phyloP scores from a whole-genome alignment of 768 basidiomycete genomes.

The Filobasidium floriforme region DNA sequence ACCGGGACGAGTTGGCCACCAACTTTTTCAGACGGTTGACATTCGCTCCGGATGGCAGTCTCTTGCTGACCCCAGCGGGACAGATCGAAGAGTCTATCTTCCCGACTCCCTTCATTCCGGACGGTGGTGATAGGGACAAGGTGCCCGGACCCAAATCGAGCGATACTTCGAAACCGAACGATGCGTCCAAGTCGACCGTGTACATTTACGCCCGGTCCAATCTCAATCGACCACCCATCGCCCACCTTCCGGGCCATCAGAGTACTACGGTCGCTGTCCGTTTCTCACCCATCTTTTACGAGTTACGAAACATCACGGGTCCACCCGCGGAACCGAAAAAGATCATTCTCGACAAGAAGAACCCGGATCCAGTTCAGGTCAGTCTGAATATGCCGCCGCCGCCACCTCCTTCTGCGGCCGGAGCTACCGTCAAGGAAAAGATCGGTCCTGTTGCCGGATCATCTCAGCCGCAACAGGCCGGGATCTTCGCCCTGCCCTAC shows the following conservation, averaged over 20 bases:
- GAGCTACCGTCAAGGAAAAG: conserved; percentile 28
- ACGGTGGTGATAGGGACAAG: conserved; percentile 9
- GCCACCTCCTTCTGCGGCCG: conserved; percentile 52
- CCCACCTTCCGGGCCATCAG: conserved; percentile 91
- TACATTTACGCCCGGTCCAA: conserved; percentile 95
- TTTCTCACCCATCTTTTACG: conserved; percentile 88
- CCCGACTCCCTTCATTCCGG: conserved; percentile 14
- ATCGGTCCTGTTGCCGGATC: conserved; percentile 8
- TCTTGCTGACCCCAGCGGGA: conserved; percentile 90
- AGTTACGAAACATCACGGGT: conserved; percentile 58
- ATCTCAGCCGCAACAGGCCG: conserved; percentile 44
- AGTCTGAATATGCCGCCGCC: conserved; percentile 55
- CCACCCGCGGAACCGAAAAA: conserved; percentile 50
- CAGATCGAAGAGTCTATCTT: conserved; percentile 89
- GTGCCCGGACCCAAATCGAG: conserved; percentile 38
- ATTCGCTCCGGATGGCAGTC: conserved; percentile 89
- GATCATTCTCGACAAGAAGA: conserved; percentile 53
- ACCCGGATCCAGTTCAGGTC: conserved; percentile 42
- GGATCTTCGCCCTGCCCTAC: conserved; percentile 83
- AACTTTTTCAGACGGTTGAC: conserved; percentile 91
- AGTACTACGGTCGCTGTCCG: conserved; percentile 88
- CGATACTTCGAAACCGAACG: conserved; percentile 40
- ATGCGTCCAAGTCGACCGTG: conserved; percentile 56
- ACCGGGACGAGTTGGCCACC: conserved; percentile 89
- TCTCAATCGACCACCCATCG: conserved; percentile 84